Evolutionary conservation across 768 basidiomycete genomes (phyloP).

Genomic region (Kwoniella sp.): DNA sequence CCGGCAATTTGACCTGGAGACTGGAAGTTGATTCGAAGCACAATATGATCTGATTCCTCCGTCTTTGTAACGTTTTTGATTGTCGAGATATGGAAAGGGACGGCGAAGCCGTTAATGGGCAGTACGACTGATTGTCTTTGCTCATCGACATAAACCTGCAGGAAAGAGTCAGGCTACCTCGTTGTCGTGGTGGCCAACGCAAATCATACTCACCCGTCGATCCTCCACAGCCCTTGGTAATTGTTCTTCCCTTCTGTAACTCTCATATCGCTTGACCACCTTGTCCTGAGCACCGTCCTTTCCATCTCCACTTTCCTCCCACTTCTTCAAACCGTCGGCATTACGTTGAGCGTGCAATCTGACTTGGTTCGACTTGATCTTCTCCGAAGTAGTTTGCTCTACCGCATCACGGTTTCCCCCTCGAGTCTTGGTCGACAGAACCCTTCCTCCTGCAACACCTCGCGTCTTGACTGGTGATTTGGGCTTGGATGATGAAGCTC

Average conservation of each 20-base stretch:
- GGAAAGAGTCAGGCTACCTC: slow-evolving; percentile 2
- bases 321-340: slow-evolving; percentile 75
- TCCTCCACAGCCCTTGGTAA: slow-evolving; percentile 80
- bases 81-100: slow-evolving; percentile 96
- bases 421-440: slow-evolving; percentile 86
- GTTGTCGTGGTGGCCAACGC: neutral
- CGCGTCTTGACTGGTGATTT: slow-evolving; percentile 47
- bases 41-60: slow-evolving; percentile 92
- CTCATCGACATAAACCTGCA: slow-evolving; percentile 85
- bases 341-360: slow-evolving; percentile 78
- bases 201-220: slow-evolving; percentile 67
- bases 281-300: slow-evolving; percentile 81
- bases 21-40: slow-evolving; percentile 95
- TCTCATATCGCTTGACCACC: slow-evolving; percentile 92
- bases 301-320: slow-evolving; percentile 76
- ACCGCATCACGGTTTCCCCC: slow-evolving; percentile 77
- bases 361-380: slow-evolving; percentile 82
- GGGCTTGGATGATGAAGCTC: slow-evolving; percentile 53
- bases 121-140: slow-evolving; percentile 85
- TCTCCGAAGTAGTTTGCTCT: slow-evolving; percentile 72
- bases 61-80: slow-evolving; percentile 98
- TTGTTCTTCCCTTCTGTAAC: slow-evolving; percentile 91
- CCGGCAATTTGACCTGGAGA: slow-evolving; percentile 96
- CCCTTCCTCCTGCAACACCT: slow-evolving; percentile 72
- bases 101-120: slow-evolving; percentile 91